Base-by-base conservation (phyloP, 1,139 yeast species). In the Yamadazyma oceani region DNA sequence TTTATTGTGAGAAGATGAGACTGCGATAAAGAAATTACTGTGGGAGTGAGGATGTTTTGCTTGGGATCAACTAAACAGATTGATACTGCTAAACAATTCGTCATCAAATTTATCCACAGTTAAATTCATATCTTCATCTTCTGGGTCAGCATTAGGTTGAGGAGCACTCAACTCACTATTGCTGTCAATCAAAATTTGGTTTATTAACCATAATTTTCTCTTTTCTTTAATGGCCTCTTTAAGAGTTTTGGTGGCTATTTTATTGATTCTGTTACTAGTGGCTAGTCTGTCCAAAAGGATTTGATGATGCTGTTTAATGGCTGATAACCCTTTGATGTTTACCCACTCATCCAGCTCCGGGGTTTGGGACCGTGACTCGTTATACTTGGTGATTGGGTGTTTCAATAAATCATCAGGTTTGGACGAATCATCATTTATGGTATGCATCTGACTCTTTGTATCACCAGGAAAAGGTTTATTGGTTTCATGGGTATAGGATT, bases 131-230 rank as follows among this genome's bases (percentile, higher is more conserved):
- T 32, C 21, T 15, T 28, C 31, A 16, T 28, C 24, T 15, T 32
- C 23, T 4, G 11, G 24, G 7, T 29, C 24, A 5, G n/a, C 4
- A 12, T 14, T 13, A 2, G 39, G 35, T 23, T 36, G 34, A 3
- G 72, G 73, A 14, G 70, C 55, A 4, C 73, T 72, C 13, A 66
- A 44, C 34, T 57, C 50, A 17, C 74, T 51, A 43, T 78, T 67
- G 23, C 69, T 71, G 51, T 82, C 84, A 30, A 85, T 50, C 17
- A 83, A 54, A 22, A 67, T 48, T 53, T 85, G 90, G 47, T 80
- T 84, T 17, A 70, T 68, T 4, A 70, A 47, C 83, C 86, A 80
- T 31, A 72, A 58, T 34, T 61, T 60, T 36, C 78, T 55, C 42
- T 72, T 71, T 33, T 67, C 63, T 21, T 56, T 48, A 10, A 60